Base-by-base conservation (phyloP, 305 asterid genomes). In the Fraxinus dipetala region DNA sequence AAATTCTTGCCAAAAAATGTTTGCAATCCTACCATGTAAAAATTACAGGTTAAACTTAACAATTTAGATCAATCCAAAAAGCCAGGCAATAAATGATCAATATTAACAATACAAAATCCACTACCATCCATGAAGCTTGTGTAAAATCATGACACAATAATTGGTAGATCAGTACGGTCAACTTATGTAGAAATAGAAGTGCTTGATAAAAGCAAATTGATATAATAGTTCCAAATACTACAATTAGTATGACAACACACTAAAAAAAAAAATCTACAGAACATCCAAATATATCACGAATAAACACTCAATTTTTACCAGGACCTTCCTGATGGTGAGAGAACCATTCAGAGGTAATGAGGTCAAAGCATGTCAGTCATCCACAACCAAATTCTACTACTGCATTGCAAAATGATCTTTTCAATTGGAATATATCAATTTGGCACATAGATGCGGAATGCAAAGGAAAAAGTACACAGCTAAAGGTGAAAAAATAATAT, bases 11-110 rank as follows among this genome's bases (percentile, higher is more conserved):
- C 54, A 36, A 38, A 0, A 65, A 36, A 22, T 75, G 22, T 18
- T 79, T 77, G 34, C 63, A 81, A 51, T 70, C 73, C 81, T 14
- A 72, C 59, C 65, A n/a, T 59, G 14, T 78, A 78, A 74, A 61
- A 28, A 65, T 65, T n/a, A 75, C 72, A 78, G 61, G 31, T 20
- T 22, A 61, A 61, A 54, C 24, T 54, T 54, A 54, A 5, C 31
- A 20, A 22, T 61, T 20, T 61, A 22, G 28, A 22, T 8, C 70
- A 7, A 61, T 61, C 14, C 24, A 20, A 61, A 61, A 61, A 7
- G 69, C 5, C 30, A 20, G 69, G 69, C 30, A 59, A 59, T 59
- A 59, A 59, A 59, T 20, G 69, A 59, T 59, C 69, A 59, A 6
- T 59, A 20, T 59, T 59, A 59, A 59, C 28, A 59, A 6, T 59